Base-by-base conservation (phyloP, 257 asterid genomes). In the Voacanga thouarsii region DNA sequence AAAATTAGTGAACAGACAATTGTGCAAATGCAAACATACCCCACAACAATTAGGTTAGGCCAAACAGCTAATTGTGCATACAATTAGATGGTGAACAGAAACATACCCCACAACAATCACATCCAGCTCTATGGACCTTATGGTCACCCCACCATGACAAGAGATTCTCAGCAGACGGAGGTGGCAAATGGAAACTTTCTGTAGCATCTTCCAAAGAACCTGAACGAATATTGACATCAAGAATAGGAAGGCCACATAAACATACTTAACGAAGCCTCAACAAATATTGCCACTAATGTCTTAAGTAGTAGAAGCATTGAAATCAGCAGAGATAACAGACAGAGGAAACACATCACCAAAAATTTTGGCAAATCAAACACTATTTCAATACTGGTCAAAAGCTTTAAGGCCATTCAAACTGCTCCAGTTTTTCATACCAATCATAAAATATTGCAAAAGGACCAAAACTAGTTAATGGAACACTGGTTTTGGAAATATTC, bases 31-130 rank as follows among this genome's bases (percentile, higher is more conserved):
- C n/a, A n/a, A n/a, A n/a, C 50, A 21, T 15, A 43, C n/a, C n/a
- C n/a, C n/a, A n/a, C n/a, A n/a, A n/a, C n/a, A 66, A 8, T 33
- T 59, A 43, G 49, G 30, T 10, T 47, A 56, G 59, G 41, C 5
- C 41, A 72, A 49, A 78, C 26, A 11, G n/a, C 64, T 49, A 63
- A 50, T 15, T 16, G 26, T 45, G 43, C 24, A 47, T 5, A 65
- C 24, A 21, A 39, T 33, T 47, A 74, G 61, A 71, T 43, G 41
- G 67, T 59, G 49, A 67, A 41, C 47, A 74, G 70, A 19, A 82
- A 66, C 88, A 55, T 88, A 90, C 94, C 92, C 92, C 94, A 83
- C 94, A 90, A 68, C 78, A 76, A 82, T 90, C 94, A 77, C 94
- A 90, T 63, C 94, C 91, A 75, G 60, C 87, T 71, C 84, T 80